These are phyloP conservation scores for Spiraea crenata DNA, from an alignment of 331 rosid genomes.

Conservation along the genomic window DNA sequence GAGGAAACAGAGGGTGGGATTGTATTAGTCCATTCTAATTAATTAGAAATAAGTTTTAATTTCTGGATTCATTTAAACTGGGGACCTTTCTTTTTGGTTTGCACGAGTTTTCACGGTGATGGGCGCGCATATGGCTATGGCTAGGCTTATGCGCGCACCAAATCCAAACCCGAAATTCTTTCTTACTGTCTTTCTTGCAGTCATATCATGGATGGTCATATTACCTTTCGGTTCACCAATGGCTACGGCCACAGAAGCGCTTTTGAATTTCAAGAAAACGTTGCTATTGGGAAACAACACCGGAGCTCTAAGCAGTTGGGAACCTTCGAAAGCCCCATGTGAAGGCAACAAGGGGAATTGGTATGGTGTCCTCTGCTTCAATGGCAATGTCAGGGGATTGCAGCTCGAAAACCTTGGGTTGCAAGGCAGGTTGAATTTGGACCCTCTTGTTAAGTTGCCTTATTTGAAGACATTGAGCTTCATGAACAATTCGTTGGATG, in stretches of 20 bases:
- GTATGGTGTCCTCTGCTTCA: constrained; percentile 60
- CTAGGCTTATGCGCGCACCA: constrained; percentile 76
- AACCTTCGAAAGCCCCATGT: constrained; percentile 49
- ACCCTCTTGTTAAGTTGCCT: constrained; percentile 35
- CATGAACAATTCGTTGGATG: constrained; percentile 76
- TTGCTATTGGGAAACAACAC: constrained; percentile 25
- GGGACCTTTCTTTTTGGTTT: background rate
- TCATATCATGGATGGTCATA: constrained; percentile 22
- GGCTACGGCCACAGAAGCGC: constrained; percentile 45
- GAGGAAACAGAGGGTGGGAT: background rate
- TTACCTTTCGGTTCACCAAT: constrained; percentile 24
- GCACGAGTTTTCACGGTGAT: constrained; percentile 24
- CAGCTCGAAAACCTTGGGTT: constrained; percentile 70
- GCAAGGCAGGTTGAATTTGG: constrained; percentile 46
- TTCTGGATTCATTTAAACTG: background rate
- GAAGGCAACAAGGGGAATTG: constrained; percentile 39
- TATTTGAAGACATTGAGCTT: constrained; percentile 53
- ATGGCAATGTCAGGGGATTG: constrained; percentile 55
- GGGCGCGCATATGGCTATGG: constrained; percentile 83
- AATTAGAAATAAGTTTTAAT: background rate
- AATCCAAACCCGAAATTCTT: constrained; percentile 23
- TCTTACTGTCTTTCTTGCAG: constrained; percentile 4
- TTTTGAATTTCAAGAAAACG: constrained; percentile 52
- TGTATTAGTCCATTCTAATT: background rate
- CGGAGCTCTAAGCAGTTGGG: constrained; percentile 52